A percentile compares a stretch with the other conserved stretches of the same genome.
Conservation (phyloP, 495 filamentous ascomycete species). For the Rhypophila decipiens region DNA sequence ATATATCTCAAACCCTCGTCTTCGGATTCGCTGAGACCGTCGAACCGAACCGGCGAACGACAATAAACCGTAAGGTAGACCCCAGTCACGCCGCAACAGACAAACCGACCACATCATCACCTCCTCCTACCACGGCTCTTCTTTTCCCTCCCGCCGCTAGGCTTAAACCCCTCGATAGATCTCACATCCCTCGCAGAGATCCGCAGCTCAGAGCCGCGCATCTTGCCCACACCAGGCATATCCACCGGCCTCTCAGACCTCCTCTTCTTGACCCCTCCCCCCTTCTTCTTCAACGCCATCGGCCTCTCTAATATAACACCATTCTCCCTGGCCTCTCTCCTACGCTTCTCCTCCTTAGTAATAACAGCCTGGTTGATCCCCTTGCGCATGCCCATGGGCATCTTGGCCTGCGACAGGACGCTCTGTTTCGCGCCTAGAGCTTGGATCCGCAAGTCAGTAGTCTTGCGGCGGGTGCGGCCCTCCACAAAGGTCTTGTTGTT, state of each 20-base stretch:
- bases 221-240: conserved; percentile 70
- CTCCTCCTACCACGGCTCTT: conserved; percentile 7
- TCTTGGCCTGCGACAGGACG: conserved; percentile 66
- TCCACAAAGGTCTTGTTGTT: conserved; percentile 25
- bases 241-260: conserved; percentile 63
- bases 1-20: too few species aligned
- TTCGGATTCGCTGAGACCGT: too few species aligned
- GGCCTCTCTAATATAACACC: conserved; percentile 82
- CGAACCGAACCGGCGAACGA: too few species aligned
- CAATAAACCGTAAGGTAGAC: too few species aligned
- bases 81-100: too few species aligned
- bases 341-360: conserved; percentile 59
- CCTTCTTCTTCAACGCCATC: conserved; percentile 28
- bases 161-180: conserved; percentile 48
- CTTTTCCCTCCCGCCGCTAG: conserved; percentile 20
- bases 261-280: conserved; percentile 22
- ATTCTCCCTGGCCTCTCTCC: conserved; percentile 78
- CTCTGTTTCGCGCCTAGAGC: conserved; percentile 72
- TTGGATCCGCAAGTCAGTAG: conserved; percentile 74
- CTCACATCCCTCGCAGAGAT: conserved; percentile 71
- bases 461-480: conserved; percentile 55
- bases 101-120: too few species aligned
- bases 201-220: conserved; percentile 70
- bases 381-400: conserved; percentile 74
- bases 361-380: conserved; percentile 65